Conservation (phyloP, 169 alveolate species). For the Cryptosporidium baileyi region DNA sequence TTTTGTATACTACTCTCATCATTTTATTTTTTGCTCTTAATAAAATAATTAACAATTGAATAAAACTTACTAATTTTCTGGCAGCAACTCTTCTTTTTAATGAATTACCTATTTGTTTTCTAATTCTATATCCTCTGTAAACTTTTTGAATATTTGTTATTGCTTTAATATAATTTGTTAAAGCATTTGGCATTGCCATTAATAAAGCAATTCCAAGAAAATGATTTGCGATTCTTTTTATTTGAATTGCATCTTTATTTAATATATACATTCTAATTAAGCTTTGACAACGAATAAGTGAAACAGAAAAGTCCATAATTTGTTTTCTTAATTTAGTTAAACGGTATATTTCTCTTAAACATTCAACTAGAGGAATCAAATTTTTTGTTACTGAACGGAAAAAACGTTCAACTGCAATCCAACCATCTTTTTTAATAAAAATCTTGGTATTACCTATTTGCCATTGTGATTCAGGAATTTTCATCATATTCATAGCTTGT, state of each 20-base stretch:
- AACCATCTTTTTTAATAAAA: conserved; percentile 73
- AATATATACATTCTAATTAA: conserved; percentile 24
- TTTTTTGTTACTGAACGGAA: conserved; percentile 71
- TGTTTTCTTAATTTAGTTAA: conserved; percentile 63
- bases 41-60: background rate
- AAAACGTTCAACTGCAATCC: conserved; percentile 74
- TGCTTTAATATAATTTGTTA: background rate
- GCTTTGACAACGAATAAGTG: conserved; percentile 58
- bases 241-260: background rate
- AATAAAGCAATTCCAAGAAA: conserved; percentile 17
- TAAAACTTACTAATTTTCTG: background rate
- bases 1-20: background rate
- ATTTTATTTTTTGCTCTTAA: conserved; percentile 5
- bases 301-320: background rate
- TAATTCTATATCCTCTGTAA: conserved; percentile 70
- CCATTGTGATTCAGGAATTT: conserved; percentile 72
- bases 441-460: conserved; percentile 74
- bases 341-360: conserved; percentile 70
- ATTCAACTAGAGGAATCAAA: conserved; percentile 71
- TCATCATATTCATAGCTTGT: conserved; percentile 71
- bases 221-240: background rate
- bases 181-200: conserved; percentile 34
- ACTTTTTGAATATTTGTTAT: conserved; percentile 69
- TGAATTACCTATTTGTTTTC: conserved; percentile 31
- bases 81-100: conserved; percentile 19